Evolutionary conservation across 192 early-diverging fungal genomes (phyloP), one percentile per base, ranked within the genome.

Genomic region (Mortierella alpina): DNA sequence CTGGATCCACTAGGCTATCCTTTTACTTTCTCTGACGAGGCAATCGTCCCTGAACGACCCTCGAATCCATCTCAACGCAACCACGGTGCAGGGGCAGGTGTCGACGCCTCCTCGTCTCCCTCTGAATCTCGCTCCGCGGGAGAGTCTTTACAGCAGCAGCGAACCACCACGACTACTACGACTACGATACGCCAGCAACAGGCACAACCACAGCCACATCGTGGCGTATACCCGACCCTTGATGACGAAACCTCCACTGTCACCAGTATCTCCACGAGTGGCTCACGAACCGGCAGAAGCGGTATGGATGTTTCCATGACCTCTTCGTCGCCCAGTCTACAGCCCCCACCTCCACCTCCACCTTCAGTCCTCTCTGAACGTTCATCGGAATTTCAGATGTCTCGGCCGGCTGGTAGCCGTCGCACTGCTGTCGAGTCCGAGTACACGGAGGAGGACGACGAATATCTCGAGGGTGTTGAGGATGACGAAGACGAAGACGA

Each of bases 341-440:
- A 63, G 0, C 75, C 69, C 9, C 76, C 63, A 2, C 70, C 70
- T 0, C 77, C 77, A 15, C 77, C 77, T 47, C 75, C 75, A 23
- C 66, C 77, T 18, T 80, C 77, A 5, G 46, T 80, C 6, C 70
- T 61, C 17, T 80, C 77, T 45, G 77, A 80, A 22, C 64, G 65
- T 8, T 80, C 76, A 9, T 66, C 77, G 10, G 76, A 79, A 9
- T 68, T 80, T 42, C 65, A 62, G 41, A 72, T 72, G 70, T 72
- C 77, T 5, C 69, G 57, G 46, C 23, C 17, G 7, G 59, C 65
- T 2, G 63, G n/a, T n/a, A 48, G 62, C 20, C 74, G 59, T 31
- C 69, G 70, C 48, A 68, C 77, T 7, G 77, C 64, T 11, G 77
- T 80, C 23, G 77, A 80, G 59, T 80, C 77, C 7, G 77, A 80